phyloP scores from a whole-genome alignment of 2,329 filamentous ascomycete species.

The Exophiala sp. region DNA sequence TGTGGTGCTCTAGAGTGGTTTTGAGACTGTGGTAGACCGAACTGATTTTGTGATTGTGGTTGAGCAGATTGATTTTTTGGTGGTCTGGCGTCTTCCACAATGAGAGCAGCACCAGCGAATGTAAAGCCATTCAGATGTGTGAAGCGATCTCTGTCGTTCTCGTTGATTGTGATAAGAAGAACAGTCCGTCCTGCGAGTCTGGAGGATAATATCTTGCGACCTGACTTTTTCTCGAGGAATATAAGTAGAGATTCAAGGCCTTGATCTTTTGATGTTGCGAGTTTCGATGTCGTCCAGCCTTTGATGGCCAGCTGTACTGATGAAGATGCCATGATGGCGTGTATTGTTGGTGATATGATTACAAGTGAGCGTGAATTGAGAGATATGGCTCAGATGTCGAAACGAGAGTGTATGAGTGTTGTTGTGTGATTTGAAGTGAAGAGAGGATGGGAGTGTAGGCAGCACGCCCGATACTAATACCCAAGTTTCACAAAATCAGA shows the following conservation, averaged over 20 bases:
- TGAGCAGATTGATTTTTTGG: background rate
- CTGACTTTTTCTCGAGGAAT: constrained; percentile 70
- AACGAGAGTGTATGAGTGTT: too few species aligned
- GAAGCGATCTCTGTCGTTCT: constrained; percentile 25
- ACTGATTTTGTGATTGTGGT: constrained; percentile 4
- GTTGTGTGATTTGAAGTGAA: too few species aligned
- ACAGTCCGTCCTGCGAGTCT: constrained; percentile 19
- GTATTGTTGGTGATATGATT: background rate
- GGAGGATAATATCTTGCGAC: constrained; percentile 47
- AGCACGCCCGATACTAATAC: too few species aligned
- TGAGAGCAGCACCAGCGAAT: constrained; percentile 64
- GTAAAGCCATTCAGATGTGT: constrained; percentile 64
- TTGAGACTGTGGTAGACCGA: constrained; percentile 9
- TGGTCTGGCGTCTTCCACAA: constrained; percentile 44
- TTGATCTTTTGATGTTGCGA: constrained; percentile 62
- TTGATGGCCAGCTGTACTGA: constrained; percentile 44
- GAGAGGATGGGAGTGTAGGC: too few species aligned
- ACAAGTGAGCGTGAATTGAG: background rate
- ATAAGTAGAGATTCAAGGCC: constrained; percentile 62
- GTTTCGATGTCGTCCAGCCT: constrained; percentile 67
- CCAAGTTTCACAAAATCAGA: too few species aligned
- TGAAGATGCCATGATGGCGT: constrained; percentile 1
- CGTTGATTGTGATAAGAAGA: constrained; percentile 24
- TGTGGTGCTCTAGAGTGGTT: constrained; percentile 4
- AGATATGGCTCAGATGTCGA: background rate